Evolutionary conservation across 202 grass and related monocot genomes (phyloP).

Genomic region (Elaeis oleifera): DNA sequence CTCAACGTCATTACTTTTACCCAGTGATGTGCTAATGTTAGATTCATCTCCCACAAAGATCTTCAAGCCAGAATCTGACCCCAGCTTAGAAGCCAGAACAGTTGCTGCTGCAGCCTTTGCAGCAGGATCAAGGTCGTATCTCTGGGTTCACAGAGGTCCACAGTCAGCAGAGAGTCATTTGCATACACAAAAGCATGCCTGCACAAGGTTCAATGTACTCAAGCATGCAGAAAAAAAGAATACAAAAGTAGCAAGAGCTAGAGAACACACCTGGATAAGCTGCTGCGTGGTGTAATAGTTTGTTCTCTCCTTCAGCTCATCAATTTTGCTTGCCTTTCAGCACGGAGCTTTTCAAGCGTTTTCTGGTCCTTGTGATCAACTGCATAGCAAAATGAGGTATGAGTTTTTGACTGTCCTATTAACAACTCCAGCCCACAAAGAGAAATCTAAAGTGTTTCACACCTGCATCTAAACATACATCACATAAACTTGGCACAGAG

Average conservation of each 20-base stretch:
- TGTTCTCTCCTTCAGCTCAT: slow-evolving; percentile 8
- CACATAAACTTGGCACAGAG: too few relatives aligned
- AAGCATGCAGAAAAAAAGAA: not conserved
- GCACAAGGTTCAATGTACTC: not conserved
- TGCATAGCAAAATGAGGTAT: not conserved
- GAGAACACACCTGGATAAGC: slow-evolving; percentile 4
- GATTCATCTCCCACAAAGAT: not conserved
- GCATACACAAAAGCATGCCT: too few relatives aligned
- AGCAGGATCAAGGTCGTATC: slow-evolving; percentile 10
- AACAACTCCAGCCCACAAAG: too few relatives aligned
- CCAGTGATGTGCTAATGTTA: slow-evolving; percentile 8
- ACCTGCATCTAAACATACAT: too few relatives aligned
- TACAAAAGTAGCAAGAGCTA: not conserved
- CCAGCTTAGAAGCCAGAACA: slow-evolving; percentile 2
- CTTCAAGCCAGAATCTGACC: slow-evolving; percentile 9
- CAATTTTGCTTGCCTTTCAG: not conserved
- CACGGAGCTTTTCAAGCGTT: not conserved
- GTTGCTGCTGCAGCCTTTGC: slow-evolving; percentile 3
- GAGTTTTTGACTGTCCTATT: too few relatives aligned
- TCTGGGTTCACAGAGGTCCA: slow-evolving; percentile 6
- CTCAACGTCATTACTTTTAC: slow-evolving; percentile 42
- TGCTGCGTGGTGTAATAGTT: slow-evolving; percentile 6
- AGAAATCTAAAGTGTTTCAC: too few relatives aligned
- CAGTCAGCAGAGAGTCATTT: slow-evolving; percentile 10
- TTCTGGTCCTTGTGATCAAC: slow-evolving; percentile 5